Percentiles rank a stretch among this genome's conserved stretches.
Evolutionary conservation across 116 monocot genomes (phyloP).

Genomic region (Posidonia oceanica): DNA sequence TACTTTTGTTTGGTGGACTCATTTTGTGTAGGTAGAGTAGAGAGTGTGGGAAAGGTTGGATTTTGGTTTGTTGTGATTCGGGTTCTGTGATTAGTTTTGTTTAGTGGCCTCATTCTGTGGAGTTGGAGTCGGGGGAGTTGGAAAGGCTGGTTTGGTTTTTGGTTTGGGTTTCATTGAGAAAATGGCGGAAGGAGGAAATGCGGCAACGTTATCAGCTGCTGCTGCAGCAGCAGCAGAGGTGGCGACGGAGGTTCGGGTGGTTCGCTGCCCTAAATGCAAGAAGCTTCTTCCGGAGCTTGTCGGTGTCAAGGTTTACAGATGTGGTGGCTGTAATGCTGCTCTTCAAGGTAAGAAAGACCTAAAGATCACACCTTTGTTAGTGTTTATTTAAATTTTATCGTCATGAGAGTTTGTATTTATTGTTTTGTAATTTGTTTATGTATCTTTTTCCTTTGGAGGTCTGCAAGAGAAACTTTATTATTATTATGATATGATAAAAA

Average conservation of each 20-base stretch:
- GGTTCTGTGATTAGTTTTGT: background rate
- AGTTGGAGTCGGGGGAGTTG: background rate
- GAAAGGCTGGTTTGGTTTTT: background rate
- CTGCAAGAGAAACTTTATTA: too few relatives aligned
- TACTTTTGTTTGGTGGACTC: background rate
- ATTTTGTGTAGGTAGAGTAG: background rate
- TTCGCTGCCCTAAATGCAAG: slow-evolving; percentile 81
- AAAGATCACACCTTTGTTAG: background rate
- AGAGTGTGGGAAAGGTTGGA: background rate
- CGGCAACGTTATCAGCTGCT: background rate
- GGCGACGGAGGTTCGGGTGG: slow-evolving; percentile 45
- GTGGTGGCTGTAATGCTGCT: slow-evolving; percentile 82
- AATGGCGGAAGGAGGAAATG: slow-evolving; percentile 44
- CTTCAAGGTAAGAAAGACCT: slow-evolving; percentile 67
- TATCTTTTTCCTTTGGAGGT: background rate
- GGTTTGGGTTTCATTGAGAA: background rate
- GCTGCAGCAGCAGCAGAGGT: background rate
- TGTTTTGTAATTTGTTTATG: background rate
- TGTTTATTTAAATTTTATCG: background rate
- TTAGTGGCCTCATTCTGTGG: background rate
- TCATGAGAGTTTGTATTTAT: too few relatives aligned
- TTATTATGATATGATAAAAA: too few relatives aligned
- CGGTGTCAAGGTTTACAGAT: slow-evolving; percentile 66
- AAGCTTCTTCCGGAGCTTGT: slow-evolving; percentile 78
- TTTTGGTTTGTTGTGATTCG: background rate